Evolutionary conservation across 1,139 yeast species (phyloP).

Genomic region (Blastobotrys apis): DNA sequence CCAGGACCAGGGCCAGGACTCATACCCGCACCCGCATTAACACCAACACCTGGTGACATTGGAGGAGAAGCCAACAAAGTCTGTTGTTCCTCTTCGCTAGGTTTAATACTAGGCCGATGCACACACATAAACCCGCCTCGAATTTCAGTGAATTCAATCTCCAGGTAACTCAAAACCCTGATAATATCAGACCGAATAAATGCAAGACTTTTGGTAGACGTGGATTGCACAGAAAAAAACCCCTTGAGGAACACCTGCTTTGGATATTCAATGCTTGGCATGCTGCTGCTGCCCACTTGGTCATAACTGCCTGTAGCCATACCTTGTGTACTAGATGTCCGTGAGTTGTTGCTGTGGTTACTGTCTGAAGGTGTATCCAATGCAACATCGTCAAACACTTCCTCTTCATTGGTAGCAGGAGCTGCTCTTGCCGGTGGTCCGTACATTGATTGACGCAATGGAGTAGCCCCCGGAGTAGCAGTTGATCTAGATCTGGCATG

Average conservation of each 20-base stretch:
- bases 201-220: conserved; percentile 88
- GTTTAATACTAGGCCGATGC: conserved; percentile 47
- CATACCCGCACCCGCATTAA: conserved; percentile 20
- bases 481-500: conserved; percentile 41
- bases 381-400: conserved; percentile 63
- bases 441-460: conserved; percentile 5
- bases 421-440: conserved; percentile 37
- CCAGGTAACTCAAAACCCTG: conserved; percentile 67
- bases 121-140: conserved; percentile 91
- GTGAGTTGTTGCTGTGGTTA: conserved; percentile 10
- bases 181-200: conserved; percentile 84
- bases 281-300: conserved; percentile 49
- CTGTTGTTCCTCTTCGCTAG: conserved; percentile 26
- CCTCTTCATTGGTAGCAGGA: conserved; percentile 35
- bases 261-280: conserved; percentile 94
- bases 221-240: conserved; percentile 90
- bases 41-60: conserved; percentile 15
- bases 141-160: conserved; percentile 82
- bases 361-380: conserved; percentile 38
- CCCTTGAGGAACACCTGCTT: conserved; percentile 90
- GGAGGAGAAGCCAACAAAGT: conserved; percentile 14
- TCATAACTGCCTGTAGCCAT: conserved; percentile 4
- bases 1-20: not conserved
- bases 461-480: not conserved
- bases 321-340: conserved; percentile 11